A percentile compares a stretch with the other conserved stretches of the same genome.
phyloP scores from a whole-genome alignment of 139 green algal species.

The Volvox reticuliferus region DNA sequence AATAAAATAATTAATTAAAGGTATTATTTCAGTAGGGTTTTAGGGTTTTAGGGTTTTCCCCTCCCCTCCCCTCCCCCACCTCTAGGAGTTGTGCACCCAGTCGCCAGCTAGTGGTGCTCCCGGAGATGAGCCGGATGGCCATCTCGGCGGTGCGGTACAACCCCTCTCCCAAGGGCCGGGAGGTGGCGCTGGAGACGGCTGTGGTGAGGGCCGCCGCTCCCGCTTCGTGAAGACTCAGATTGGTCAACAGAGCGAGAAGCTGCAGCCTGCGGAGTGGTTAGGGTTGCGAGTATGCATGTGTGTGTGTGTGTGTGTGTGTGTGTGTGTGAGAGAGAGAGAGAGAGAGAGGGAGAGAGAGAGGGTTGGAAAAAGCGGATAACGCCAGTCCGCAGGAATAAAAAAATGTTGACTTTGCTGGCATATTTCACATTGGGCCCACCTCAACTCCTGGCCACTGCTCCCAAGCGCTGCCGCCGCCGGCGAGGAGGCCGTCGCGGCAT shows the following conservation, averaged over 20 bases:
- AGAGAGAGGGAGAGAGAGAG: not conserved
- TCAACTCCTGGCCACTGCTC: conserved; percentile 21
- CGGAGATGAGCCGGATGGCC: not conserved
- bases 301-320: too few relatives aligned
- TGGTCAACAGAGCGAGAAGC: conserved; percentile 26
- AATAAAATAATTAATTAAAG: too few relatives aligned
- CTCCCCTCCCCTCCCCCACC: not conserved
- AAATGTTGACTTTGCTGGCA: too few relatives aligned
- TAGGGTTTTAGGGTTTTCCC: too few relatives aligned
- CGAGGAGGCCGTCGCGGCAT: not conserved
- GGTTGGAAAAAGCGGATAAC: too few relatives aligned
- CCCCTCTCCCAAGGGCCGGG: not conserved
- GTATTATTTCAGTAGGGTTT: too few relatives aligned
- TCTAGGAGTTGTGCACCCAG: conserved; percentile 4
- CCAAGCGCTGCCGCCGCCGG: not conserved
- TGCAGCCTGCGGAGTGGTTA: conserved; percentile 13
- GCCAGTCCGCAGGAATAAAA: too few relatives aligned
- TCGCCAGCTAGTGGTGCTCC: not conserved
- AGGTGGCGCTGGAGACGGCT: not conserved
- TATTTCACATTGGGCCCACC: not conserved
- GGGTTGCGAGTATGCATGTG: too few relatives aligned
- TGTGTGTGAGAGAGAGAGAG: not conserved
- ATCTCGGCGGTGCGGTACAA: not conserved
- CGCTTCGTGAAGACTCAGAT: conserved; percentile 10
- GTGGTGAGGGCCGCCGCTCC: conserved; percentile 7